Evolutionary conservation across 2,329 filamentous ascomycete species (phyloP), one percentile per base, ranked within the genome.

Genomic region (Ceratocystis harringtonii): DNA sequence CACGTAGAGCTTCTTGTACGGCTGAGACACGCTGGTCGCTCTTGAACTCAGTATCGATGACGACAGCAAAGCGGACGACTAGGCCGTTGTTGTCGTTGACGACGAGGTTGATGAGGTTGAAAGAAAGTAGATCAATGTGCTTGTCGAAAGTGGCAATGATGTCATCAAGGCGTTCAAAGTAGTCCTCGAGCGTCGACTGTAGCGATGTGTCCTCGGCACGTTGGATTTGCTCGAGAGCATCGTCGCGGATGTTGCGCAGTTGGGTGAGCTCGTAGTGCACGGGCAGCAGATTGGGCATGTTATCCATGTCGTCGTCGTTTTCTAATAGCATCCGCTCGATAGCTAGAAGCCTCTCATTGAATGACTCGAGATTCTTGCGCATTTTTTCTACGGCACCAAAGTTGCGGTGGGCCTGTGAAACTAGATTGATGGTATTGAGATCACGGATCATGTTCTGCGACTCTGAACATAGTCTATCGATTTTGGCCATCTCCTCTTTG

Each of bases 401-500:
- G 77, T 99, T 96, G 69, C 92, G 84, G 76, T 99, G 94, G 70
- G 95, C 94, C 76, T 96, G 90, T 65, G 92, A 92, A 65, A 95
- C 89, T 68, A 90, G 79, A 74, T 95, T 94, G 79, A 95, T 94
- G 73, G 90, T 90, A 44, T 88, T 87, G 76, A 99, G 97, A 78
- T 99, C 94, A 72, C 89, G 86, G 72, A 99, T 96, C 85, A 96
- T 96, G 74, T 90, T 90, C 78, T 97, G 92, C 65, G 92, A 92
- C 76, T 99, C 95, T 69, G 92, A 91, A 78, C 94, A 99, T 69
- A 99, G 84, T 77, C 90, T 91, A 78, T 99, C 94, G 72, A 99
- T 97, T 77, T 92, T 95, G 80, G 95, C 91, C 84, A 99, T 94
- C 78, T 99, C 94, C 70, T 97, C 92, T 76, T 95, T 96, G 77